phyloP scores from a whole-genome alignment of 2,329 filamentous ascomycete species.

The Sodiomyces alkalinus region DNA sequence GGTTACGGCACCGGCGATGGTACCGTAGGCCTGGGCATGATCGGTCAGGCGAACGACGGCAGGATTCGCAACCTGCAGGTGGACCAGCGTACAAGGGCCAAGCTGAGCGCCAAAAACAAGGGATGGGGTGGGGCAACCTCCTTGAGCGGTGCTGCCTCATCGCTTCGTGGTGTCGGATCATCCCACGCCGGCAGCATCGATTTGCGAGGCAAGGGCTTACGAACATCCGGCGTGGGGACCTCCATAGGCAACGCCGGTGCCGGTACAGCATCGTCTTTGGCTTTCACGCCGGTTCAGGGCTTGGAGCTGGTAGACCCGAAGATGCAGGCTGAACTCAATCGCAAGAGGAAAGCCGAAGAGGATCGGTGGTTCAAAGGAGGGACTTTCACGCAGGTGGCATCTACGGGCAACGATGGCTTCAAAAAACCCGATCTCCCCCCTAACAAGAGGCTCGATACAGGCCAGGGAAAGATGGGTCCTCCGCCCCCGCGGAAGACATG shows the following conservation, averaged over 20 bases:
- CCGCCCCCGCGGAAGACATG: constrained; percentile 11
- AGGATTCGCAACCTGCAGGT: constrained; percentile 77
- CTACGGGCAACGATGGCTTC: constrained; percentile 45
- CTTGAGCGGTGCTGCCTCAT: constrained; percentile 56
- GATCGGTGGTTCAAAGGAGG: constrained; percentile 95
- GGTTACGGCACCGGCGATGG: constrained; percentile 78
- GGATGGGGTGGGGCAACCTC: constrained; percentile 73
- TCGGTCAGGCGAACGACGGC: constrained; percentile 78
- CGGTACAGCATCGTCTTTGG: constrained; percentile 73
- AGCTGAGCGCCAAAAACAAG: constrained; percentile 87
- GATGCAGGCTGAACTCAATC: constrained; percentile 68
- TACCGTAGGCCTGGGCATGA: constrained; percentile 87
- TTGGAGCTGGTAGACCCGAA: constrained; percentile 92
- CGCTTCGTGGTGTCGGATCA: constrained; percentile 63
- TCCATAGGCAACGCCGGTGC: constrained; percentile 35
- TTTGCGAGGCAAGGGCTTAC: constrained; percentile 63
- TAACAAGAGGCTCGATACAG: constrained; percentile 58
- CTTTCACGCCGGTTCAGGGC: constrained; percentile 89
- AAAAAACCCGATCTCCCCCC: constrained; percentile 66
- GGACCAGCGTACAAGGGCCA: constrained; percentile 83
- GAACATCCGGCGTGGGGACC: constrained; percentile 67
- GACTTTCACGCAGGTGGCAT: constrained; percentile 80
- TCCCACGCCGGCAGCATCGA: constrained; percentile 46
- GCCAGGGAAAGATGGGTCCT: constrained; percentile 35
- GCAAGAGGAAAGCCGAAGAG: constrained; percentile 87